phyloP scores from a whole-genome alignment of 495 filamentous ascomycete genomes.

The Thozetella sp. region DNA sequence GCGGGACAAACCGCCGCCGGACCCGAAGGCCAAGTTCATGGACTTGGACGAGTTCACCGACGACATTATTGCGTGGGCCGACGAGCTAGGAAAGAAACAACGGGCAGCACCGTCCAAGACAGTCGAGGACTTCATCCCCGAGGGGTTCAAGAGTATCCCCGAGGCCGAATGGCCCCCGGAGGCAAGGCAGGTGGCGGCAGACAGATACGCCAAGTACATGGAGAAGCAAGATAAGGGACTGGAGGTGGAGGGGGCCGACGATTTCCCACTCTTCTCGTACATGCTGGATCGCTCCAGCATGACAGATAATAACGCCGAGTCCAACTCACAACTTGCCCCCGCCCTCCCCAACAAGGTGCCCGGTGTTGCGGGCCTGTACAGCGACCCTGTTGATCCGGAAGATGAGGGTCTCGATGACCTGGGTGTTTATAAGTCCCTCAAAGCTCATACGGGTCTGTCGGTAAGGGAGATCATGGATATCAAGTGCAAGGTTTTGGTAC shows the following conservation, averaged over 20 bases:
- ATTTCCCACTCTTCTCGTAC: constrained; percentile 30
- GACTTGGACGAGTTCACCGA: constrained; percentile 61
- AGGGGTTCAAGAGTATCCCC: constrained; percentile 19
- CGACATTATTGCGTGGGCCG: constrained; percentile 49
- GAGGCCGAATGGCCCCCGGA: constrained; percentile 27
- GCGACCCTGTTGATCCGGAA: constrained; percentile 40
- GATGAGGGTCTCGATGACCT: constrained; percentile 41
- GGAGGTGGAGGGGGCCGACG: not conserved
- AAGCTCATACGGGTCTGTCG: constrained; percentile 70
- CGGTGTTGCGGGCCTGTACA: constrained; percentile 49
- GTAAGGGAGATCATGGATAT: constrained; percentile 55
- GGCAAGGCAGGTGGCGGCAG: constrained; percentile 24
- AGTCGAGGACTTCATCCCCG: constrained; percentile 41
- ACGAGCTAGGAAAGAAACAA: constrained; percentile 19
- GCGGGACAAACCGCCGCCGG: constrained; percentile 32
- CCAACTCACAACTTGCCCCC: constrained; percentile 41
- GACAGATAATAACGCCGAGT: constrained; percentile 27
- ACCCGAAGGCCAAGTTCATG: constrained; percentile 65
- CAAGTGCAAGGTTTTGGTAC: constrained; percentile 66
- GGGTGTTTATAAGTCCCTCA: constrained; percentile 50
- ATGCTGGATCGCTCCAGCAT: constrained; percentile 40
- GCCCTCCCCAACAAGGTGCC: constrained; percentile 41
- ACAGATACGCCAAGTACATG: constrained; percentile 5
- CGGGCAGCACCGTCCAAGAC: constrained; percentile 24
- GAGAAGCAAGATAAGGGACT: constrained; percentile 16